These are phyloP conservation scores for Amanita phalloides DNA, from an alignment of 768 basidiomycete species.

Conservation along the genomic window DNA sequence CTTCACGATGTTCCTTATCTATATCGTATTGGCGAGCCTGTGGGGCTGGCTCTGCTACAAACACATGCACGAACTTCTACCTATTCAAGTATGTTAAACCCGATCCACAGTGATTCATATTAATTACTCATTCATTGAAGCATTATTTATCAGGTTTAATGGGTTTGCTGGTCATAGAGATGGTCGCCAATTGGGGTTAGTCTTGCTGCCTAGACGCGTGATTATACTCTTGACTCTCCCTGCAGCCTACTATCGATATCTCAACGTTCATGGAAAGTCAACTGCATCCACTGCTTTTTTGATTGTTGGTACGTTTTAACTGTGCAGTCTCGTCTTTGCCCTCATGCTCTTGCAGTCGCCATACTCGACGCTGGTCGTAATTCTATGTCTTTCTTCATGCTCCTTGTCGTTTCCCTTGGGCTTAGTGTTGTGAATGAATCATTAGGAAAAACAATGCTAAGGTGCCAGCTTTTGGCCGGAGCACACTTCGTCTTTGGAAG, in stretches of 20 bases:
- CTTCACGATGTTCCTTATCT: conserved; percentile 73
- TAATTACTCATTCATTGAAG: conserved; percentile 23
- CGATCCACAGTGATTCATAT: not conserved
- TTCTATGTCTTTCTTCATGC: conserved; percentile 89
- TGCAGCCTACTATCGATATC: conserved; percentile 84
- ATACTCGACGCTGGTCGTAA: conserved; percentile 93
- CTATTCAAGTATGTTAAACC: conserved; percentile 56
- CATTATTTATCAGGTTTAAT: conserved; percentile 88
- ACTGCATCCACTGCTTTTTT: conserved; percentile 80
- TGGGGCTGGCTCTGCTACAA: conserved; percentile 85
- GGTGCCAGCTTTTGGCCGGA: conserved; percentile 68
- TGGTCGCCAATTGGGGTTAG: conserved; percentile 85
- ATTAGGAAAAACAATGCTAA: conserved; percentile 75
- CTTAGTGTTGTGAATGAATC: conserved; percentile 87
- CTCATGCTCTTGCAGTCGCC: conserved; percentile 46
- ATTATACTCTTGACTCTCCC: conserved; percentile 4
- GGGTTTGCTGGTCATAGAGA: conserved; percentile 83
- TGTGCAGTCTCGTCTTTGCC: not conserved
- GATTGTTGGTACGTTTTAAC: conserved; percentile 60
- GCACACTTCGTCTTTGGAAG: conserved; percentile 93
- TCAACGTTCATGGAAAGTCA: conserved; percentile 77
- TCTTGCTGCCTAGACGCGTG: conserved; percentile 2
- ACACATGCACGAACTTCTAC: conserved; percentile 75
- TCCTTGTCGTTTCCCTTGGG: conserved; percentile 87
- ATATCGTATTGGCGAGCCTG: conserved; percentile 48